Percentiles rank a stretch among this genome's conserved stretches.
These are phyloP conservation scores for Pyricularia pennisetigena DNA, from an alignment of 2,329 filamentous ascomycete species.

Conservation along the genomic window DNA sequence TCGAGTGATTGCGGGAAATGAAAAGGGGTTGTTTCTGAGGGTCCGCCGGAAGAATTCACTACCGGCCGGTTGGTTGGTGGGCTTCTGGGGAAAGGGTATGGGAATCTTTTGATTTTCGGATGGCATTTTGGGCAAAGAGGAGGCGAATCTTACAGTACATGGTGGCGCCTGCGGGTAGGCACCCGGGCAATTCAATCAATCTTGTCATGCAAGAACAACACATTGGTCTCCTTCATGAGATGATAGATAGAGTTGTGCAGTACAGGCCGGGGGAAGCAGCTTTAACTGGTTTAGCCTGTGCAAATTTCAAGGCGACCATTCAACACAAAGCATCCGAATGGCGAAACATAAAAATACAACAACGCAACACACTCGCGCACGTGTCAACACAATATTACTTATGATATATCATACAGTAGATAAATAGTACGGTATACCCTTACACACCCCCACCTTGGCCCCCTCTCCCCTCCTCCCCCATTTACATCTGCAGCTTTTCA, in stretches of 20 bases:
- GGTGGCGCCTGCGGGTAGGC: neutral
- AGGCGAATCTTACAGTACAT: neutral
- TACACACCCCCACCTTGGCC: neutral
- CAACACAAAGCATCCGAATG: neutral
- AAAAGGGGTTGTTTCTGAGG: neutral
- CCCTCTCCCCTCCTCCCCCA: neutral
- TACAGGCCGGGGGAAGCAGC: too few species aligned
- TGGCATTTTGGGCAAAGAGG: neutral
- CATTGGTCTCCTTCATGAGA: neutral
- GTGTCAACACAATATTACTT: too few species aligned
- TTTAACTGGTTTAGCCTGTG: neutral
- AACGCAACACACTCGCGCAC: neutral
- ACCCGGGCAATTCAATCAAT: neutral
- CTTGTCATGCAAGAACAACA: neutral
- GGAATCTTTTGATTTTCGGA: neutral
- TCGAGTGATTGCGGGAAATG: neutral
- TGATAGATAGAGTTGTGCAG: neutral
- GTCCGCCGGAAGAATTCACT: neutral
- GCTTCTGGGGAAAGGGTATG: neutral
- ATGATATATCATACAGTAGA: too few species aligned
- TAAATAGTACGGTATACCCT: too few species aligned
- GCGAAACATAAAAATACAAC: neutral
- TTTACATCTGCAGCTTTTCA: neutral
- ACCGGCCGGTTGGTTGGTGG: neutral
- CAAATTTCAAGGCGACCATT: neutral